phyloP scores from a whole-genome alignment of 305 asterid genomes.

The Fraxinus ornus region DNA sequence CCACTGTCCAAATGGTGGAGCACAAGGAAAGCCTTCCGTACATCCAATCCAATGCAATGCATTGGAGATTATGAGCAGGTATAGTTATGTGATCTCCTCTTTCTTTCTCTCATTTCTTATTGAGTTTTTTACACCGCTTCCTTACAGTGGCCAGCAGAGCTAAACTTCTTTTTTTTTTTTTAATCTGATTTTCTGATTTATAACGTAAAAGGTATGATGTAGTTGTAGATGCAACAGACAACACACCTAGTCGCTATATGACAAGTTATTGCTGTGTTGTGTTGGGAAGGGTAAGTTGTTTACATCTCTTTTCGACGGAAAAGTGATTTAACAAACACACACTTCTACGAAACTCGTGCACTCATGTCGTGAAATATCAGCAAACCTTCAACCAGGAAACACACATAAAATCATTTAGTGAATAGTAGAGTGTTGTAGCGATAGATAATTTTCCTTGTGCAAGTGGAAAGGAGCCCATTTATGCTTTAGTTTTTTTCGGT shows the following conservation, averaged over 20 bases:
- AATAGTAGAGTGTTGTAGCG: neutral
- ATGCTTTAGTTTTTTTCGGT: neutral
- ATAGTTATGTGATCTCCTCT: slow-evolving; percentile 26
- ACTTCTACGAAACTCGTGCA: neutral
- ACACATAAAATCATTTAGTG: neutral
- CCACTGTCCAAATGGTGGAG: slow-evolving; percentile 65
- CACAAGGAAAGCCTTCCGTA: slow-evolving; percentile 79
- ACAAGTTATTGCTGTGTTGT: slow-evolving; percentile 86
- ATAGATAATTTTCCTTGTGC: neutral
- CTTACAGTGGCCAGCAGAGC: slow-evolving; percentile 1
- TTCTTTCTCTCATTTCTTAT: neutral
- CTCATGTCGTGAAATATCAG: neutral
- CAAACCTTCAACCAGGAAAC: neutral
- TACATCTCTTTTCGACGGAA: slow-evolving; percentile 9
- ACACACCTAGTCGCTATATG: slow-evolving; percentile 92
- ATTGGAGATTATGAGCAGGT: slow-evolving; percentile 72
- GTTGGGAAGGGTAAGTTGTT: slow-evolving; percentile 70
- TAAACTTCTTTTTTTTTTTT: neutral
- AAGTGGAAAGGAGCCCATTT: neutral
- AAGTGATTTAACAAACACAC: neutral
- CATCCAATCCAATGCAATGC: slow-evolving; percentile 51
- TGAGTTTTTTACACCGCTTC: neutral
- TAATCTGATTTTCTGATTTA: slow-evolving; percentile 24
- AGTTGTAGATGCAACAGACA: slow-evolving; percentile 94
- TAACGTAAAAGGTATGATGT: slow-evolving; percentile 62